phyloP scores from a whole-genome alignment of 2,329 filamentous ascomycete genomes.

The Neopestalotiopsis clavispora region DNA sequence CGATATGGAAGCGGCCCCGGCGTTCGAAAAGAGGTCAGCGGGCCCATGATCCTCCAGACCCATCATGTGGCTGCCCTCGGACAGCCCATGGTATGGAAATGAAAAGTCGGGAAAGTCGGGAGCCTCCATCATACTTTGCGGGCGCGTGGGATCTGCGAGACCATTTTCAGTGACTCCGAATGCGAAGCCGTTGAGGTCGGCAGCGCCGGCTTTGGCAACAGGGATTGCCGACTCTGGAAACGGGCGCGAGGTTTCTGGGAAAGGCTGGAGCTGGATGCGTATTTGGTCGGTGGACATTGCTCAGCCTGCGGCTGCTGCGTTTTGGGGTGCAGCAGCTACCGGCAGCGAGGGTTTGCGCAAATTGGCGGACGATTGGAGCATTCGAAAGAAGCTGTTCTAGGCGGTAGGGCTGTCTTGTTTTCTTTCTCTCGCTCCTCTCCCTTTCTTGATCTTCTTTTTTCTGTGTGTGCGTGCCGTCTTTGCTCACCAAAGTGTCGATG shows the following conservation, averaged over 20 bases:
- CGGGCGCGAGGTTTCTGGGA: slow-evolving; percentile 37
- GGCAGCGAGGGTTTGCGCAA: slow-evolving; percentile 4
- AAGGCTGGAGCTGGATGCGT: slow-evolving; percentile 20
- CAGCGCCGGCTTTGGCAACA: slow-evolving; percentile 35
- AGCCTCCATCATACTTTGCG: slow-evolving; percentile 47
- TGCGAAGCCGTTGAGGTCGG: slow-evolving; percentile 42
- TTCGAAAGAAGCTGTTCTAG: neutral
- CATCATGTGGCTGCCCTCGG: slow-evolving; percentile 47
- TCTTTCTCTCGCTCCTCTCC: neutral
- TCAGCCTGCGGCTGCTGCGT: slow-evolving; percentile 25
- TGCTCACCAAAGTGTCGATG: neutral
- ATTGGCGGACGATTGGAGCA: neutral
- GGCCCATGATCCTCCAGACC: slow-evolving; percentile 41
- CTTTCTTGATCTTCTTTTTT: neutral
- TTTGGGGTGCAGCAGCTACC: slow-evolving; percentile 18
- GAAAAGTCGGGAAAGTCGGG: slow-evolving; percentile 59
- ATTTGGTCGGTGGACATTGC: slow-evolving; percentile 46
- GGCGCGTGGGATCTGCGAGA: slow-evolving; percentile 35
- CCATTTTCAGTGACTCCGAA: slow-evolving; percentile 40
- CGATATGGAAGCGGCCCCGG: slow-evolving; percentile 37
- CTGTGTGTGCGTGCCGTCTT: neutral
- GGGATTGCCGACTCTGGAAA: slow-evolving; percentile 35
- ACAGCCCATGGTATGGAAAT: slow-evolving; percentile 52
- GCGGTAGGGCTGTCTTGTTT: neutral
- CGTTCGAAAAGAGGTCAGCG: slow-evolving; percentile 35